Evolutionary conservation across 345 rosid species (phyloP).

Genomic region (Sisymbrium irio): DNA sequence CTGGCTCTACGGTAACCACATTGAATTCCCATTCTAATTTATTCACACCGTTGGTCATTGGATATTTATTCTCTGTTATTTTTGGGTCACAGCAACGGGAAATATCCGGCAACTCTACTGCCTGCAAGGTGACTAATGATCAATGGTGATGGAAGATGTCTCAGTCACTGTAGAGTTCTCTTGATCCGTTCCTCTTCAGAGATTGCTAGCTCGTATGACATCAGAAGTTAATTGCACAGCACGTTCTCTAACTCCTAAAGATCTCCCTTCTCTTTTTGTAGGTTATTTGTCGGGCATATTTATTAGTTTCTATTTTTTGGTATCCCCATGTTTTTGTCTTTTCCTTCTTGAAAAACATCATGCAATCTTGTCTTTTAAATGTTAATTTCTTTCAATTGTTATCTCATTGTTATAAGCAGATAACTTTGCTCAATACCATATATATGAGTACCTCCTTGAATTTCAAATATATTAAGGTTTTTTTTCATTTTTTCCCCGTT

Average conservation of each 20-base stretch:
- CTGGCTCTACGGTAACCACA: conserved; percentile 84
- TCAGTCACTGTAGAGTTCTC: conserved; percentile 28
- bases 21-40: neutral
- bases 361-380: conserved; percentile 15
- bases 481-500: neutral
- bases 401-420: conserved; percentile 24
- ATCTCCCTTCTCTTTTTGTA: conserved; percentile 12
- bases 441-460: conserved; percentile 4
- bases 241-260: conserved; percentile 29
- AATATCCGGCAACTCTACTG: conserved; percentile 98
- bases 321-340: conserved; percentile 1
- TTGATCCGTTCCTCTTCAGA: conserved; percentile 20
- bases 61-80: neutral
- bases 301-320: conserved; percentile 2
- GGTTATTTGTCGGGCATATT: conserved; percentile 17
- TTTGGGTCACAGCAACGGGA: conserved; percentile 68
- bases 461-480: neutral
- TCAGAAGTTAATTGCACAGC: conserved; percentile 32
- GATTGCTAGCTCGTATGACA: conserved; percentile 28
- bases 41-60: neutral
- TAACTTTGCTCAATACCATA: conserved; percentile 27
- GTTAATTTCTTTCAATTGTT: conserved; percentile 25
- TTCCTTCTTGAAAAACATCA: neutral
- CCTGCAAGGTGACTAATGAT: conserved; percentile 77
- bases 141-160: conserved; percentile 1